Base-by-base conservation (phyloP, 2,329 filamentous ascomycete species). In the Penicillium hesseltinei region DNA sequence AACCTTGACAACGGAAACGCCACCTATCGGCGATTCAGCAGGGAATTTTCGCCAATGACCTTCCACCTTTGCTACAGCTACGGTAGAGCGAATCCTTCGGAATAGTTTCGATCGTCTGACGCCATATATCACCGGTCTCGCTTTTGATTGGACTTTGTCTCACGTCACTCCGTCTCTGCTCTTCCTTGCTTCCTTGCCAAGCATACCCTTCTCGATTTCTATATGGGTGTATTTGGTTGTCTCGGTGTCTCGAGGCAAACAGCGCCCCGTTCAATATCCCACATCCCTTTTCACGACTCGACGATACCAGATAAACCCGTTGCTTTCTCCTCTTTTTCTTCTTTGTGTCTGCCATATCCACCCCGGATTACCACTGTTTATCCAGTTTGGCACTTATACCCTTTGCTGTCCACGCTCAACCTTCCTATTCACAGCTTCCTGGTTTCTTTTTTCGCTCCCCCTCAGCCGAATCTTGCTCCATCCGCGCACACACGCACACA, bases 371-470 rank as follows among this genome's bases (percentile, higher is more conserved):
- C 21, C 43, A 43, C 36, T 36, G 29, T 54, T 43, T 44, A 45
- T 51, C 42, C 47, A 43, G 35, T 54, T 54, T 44, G 50, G 50
- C 57, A 59, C 57, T 57, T 63, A 64, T 64, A 64, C 62, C 61
- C 60, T 60, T 38, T 59, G 48, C 49, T 52, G 44, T 56, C 51
- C 29, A 44, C 19, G 35, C 40, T 53, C 43, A 38, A 42, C 19
- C 35, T 45, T 55, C 40, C 48, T 54, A 52, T 52, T 36, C 29
- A 15, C 50, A 52, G 31, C 39, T 40, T 36, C 45, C 47, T 53
- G 49, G 42, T 49, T 51, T 50, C 25, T 15, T n/a, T 21, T n/a
- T 19, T 45, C 4, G 48, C 43, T 49, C 21, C 17, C 29, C 35
- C 50, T 21, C 45, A 8, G 13, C 25, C n/a, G 40, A 55, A 49